phyloP scores from a whole-genome alignment of 257 asterid species.

The Thymus quinquecostatus region DNA sequence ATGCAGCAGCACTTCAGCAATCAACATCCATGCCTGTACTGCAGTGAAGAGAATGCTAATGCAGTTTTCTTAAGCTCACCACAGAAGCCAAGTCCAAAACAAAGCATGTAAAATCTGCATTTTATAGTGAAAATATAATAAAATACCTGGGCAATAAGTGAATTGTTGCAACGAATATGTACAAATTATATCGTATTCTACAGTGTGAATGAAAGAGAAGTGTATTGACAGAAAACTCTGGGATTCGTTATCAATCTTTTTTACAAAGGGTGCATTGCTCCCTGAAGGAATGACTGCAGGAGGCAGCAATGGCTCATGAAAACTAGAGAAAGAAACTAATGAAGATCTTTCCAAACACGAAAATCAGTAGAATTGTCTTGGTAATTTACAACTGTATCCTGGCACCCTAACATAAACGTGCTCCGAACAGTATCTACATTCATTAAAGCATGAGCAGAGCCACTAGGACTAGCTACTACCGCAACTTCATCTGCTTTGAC shows the following conservation, averaged over 20 bases:
- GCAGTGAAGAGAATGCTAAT: slow-evolving; percentile 66
- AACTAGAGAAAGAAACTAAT: slow-evolving; percentile 9
- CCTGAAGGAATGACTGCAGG: slow-evolving; percentile 18
- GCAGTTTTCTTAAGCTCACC: slow-evolving; percentile 50
- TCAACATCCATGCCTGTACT: slow-evolving; percentile 83
- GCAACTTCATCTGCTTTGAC: slow-evolving; percentile 81
- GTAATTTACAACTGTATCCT: slow-evolving; percentile 56
- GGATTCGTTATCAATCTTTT: slow-evolving; percentile 15
- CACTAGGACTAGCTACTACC: slow-evolving; percentile 71
- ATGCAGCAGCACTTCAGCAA: slow-evolving; percentile 42
- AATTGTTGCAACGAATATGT: not conserved
- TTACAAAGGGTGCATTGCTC: slow-evolving; percentile 18
- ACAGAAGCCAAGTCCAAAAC: slow-evolving; percentile 26
- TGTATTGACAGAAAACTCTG: slow-evolving; percentile 33
- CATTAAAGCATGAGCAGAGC: slow-evolving; percentile 86
- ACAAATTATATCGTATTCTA: slow-evolving; percentile 8
- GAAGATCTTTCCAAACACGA: slow-evolving; percentile 80
- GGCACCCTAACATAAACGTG: slow-evolving; percentile 85
- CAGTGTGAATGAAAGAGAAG: slow-evolving; percentile 12
- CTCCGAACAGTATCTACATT: slow-evolving; percentile 57
- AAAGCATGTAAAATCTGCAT: slow-evolving; percentile 21
- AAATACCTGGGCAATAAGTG: not conserved
- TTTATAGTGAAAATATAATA: not conserved
- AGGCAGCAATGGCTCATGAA: not conserved
- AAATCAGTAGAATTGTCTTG: slow-evolving; percentile 66